These are phyloP conservation scores for Aspergillus coremiiformis DNA, from an alignment of 495 filamentous ascomycete species.

Conservation along the genomic window DNA sequence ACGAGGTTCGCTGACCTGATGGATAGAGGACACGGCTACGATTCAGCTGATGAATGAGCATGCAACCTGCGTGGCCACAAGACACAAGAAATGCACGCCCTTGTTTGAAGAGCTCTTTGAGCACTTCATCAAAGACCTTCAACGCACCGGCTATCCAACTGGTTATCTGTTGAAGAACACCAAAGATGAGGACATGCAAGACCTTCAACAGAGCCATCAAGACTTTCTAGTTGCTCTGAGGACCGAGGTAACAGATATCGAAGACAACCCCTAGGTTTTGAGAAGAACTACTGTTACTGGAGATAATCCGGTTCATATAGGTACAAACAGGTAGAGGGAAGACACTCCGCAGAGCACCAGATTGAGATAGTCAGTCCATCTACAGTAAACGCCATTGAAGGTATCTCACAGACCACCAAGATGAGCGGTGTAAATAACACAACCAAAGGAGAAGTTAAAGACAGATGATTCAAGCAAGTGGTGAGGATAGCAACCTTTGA, in stretches of 20 bases:
- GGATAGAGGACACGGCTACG: background rate
- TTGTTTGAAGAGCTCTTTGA: background rate
- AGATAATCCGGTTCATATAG: background rate
- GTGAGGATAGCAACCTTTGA: background rate
- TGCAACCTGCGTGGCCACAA: background rate
- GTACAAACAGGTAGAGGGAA: background rate
- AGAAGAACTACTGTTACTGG: background rate
- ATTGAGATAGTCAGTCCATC: background rate
- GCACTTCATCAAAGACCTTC: background rate
- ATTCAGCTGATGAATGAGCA: background rate
- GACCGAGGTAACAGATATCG: background rate
- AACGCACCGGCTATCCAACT: background rate
- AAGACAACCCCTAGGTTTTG: too few species aligned
- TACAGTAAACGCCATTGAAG: slow-evolving; percentile 1
- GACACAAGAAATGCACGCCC: background rate
- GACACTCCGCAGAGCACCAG: background rate
- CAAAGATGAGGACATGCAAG: background rate
- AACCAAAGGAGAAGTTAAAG: background rate
- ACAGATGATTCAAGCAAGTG: background rate
- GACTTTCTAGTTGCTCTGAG: background rate
- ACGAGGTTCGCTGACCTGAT: background rate
- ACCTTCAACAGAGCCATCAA: background rate
- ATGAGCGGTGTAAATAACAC: background rate
- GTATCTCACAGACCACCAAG: background rate
- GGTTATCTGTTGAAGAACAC: background rate